Evolutionary conservation across 352 stramenopile species (phyloP).

Genomic region (Lagenidium giganteum): DNA sequence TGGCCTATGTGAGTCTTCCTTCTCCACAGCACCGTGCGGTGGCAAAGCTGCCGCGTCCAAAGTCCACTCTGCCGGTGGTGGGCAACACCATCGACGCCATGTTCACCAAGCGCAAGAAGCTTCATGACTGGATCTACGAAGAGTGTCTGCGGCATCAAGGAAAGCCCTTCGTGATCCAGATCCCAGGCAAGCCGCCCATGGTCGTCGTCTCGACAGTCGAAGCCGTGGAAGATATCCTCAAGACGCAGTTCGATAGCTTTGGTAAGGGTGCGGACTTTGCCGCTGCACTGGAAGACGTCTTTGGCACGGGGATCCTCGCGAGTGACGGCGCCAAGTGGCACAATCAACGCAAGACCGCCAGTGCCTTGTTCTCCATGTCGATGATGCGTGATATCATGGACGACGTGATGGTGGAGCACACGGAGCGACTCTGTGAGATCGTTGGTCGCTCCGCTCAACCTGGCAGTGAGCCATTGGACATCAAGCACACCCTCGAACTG

Average conservation of each 20-base stretch:
- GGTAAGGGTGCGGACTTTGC: slow-evolving; percentile 46
- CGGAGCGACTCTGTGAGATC: slow-evolving; percentile 21
- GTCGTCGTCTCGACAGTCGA: slow-evolving; percentile 34
- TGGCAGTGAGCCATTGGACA: slow-evolving; percentile 17
- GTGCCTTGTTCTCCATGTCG: slow-evolving; percentile 80
- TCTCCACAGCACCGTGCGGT: slow-evolving; percentile 14
- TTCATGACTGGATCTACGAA: slow-evolving; percentile 57
- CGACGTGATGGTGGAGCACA: slow-evolving; percentile 28
- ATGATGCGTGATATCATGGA: slow-evolving; percentile 54
- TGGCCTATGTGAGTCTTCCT: slow-evolving; percentile 3
- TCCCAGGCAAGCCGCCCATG: slow-evolving; percentile 27
- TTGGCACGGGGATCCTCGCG: slow-evolving; percentile 70
- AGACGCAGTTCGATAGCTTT: slow-evolving; percentile 69
- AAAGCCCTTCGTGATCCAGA: slow-evolving; percentile 34
- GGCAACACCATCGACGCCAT: slow-evolving; percentile 51
- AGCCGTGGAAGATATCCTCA: slow-evolving; percentile 49
- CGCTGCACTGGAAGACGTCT: slow-evolving; percentile 35
- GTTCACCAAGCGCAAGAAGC: slow-evolving; percentile 29
- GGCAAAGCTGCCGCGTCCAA: slow-evolving; percentile 20
- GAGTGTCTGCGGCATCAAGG: slow-evolving; percentile 34
- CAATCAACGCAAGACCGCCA: slow-evolving; percentile 72
- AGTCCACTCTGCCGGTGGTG: slow-evolving; percentile 33
- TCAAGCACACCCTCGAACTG: slow-evolving; percentile 37
- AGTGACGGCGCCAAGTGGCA: slow-evolving; percentile 60
- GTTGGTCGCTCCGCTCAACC: slow-evolving; percentile 8